These are phyloP conservation scores for Beauveria sp. DNA, from an alignment of 2,329 filamentous ascomycete species.

Conservation along the genomic window DNA sequence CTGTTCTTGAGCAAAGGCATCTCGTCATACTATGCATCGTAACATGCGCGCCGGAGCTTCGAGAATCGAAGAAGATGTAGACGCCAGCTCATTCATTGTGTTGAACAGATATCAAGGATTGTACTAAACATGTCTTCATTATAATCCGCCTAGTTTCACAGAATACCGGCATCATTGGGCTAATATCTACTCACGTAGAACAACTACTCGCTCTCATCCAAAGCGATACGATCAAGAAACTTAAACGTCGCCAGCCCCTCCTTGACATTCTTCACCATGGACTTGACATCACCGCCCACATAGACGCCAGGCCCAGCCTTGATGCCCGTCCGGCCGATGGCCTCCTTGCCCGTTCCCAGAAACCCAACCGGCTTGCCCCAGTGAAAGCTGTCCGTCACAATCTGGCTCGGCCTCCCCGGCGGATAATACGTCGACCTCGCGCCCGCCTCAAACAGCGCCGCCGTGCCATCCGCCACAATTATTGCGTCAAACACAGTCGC, in stretches of 20 bases:
- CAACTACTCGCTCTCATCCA: slow-evolving; percentile 32
- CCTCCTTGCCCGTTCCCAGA: slow-evolving; percentile 36
- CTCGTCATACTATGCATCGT: too few species aligned
- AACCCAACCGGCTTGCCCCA: slow-evolving; percentile 65
- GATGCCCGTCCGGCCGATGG: slow-evolving; percentile 38
- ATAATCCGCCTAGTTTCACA: neutral
- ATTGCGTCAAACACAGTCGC: slow-evolving; percentile 56
- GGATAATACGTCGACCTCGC: slow-evolving; percentile 51
- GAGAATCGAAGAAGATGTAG: too few species aligned
- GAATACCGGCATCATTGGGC: neutral
- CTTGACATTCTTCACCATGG: slow-evolving; percentile 39
- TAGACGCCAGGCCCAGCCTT: slow-evolving; percentile 35
- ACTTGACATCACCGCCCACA: slow-evolving; percentile 23
- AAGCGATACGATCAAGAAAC: slow-evolving; percentile 56
- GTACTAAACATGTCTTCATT: too few species aligned
- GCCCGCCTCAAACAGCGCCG: slow-evolving; percentile 39
- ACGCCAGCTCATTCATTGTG: too few species aligned
- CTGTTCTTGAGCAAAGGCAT: too few species aligned
- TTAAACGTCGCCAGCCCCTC: slow-evolving; percentile 56
- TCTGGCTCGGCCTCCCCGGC: slow-evolving; percentile 53
- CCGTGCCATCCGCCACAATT: slow-evolving; percentile 48
- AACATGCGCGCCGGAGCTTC: too few species aligned
- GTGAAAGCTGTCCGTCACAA: slow-evolving; percentile 53
- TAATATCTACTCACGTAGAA: too few species aligned
- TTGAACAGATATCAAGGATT: too few species aligned